phyloP scores from a whole-genome alignment of 768 basidiomycete genomes.

The Chalciporus pseudorubinellus region DNA sequence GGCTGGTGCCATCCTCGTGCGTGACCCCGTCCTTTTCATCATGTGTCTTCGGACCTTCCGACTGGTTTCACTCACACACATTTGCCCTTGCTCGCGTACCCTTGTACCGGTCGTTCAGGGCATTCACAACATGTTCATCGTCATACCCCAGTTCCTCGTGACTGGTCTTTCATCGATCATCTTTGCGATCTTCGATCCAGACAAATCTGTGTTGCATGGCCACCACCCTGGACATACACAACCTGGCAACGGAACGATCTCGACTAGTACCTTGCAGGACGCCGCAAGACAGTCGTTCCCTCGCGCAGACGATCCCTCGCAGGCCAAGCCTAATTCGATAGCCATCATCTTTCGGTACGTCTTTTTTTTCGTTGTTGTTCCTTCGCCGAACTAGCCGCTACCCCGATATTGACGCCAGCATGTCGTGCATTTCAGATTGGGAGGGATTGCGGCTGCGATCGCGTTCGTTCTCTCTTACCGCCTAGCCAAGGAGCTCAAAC shows the following conservation, averaged over 20 bases:
- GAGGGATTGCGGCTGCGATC: conserved; percentile 52
- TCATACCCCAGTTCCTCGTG: conserved; percentile 91
- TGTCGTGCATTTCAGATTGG: conserved; percentile 40
- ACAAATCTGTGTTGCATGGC: conserved; percentile 42
- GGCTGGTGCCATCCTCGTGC: conserved; percentile 83
- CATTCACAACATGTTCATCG: conserved; percentile 93
- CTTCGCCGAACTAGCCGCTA: background rate
- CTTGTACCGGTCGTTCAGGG: conserved; percentile 48
- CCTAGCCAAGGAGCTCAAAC: conserved; percentile 52
- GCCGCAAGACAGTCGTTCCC: conserved; percentile 5
- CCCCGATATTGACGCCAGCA: background rate
- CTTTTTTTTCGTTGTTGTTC: background rate
- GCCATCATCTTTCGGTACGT: conserved; percentile 76
- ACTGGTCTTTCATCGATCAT: conserved; percentile 83
- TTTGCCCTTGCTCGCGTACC: background rate
- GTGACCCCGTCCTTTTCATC: conserved; percentile 26
- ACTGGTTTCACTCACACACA: background rate
- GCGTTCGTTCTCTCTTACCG: conserved; percentile 55
- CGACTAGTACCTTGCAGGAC: conserved; percentile 4
- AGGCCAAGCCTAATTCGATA: conserved; percentile 57
- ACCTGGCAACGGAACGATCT: conserved; percentile 8
- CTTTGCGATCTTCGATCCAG: conserved; percentile 81
- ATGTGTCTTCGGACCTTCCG: background rate
- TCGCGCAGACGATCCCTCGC: conserved; percentile 7
- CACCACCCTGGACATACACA: conserved; percentile 24